Conservation (phyloP, 2,329 filamentous ascomycete species). For the Seiridium cupressi region DNA sequence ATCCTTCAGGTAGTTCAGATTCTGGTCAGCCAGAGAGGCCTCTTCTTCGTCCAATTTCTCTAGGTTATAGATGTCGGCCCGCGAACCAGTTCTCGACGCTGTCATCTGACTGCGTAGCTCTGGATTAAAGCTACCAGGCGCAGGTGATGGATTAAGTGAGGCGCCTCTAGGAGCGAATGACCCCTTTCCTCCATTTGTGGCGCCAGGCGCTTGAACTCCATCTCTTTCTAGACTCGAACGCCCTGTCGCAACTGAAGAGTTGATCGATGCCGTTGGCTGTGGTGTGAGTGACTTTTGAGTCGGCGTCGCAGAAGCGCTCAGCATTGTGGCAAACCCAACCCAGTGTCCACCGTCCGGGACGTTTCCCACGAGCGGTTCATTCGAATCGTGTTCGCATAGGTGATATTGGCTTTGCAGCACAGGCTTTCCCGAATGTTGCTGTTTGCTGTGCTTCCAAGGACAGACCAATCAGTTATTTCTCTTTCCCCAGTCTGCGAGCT, state of each 20-base stretch:
- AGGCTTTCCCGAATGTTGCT: neutral
- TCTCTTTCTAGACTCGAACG: slow-evolving; percentile 57
- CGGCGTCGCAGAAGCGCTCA: slow-evolving; percentile 53
- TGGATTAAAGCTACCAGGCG: slow-evolving; percentile 84
- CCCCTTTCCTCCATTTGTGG: slow-evolving; percentile 45
- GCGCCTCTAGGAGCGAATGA: slow-evolving; percentile 64
- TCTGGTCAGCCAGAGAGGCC: slow-evolving; percentile 61
- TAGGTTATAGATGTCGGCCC: slow-evolving; percentile 48
- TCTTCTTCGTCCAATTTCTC: slow-evolving; percentile 66
- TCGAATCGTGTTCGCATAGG: slow-evolving; percentile 13
- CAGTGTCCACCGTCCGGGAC: slow-evolving; percentile 27
- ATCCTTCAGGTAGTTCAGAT: slow-evolving; percentile 74
- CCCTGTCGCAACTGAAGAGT: slow-evolving; percentile 30
- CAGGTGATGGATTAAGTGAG: slow-evolving; percentile 63
- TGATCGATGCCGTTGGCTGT: slow-evolving; percentile 38
- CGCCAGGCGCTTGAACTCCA: slow-evolving; percentile 46
- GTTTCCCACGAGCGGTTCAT: slow-evolving; percentile 15
- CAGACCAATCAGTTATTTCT: no score
- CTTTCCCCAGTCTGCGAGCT: no score
- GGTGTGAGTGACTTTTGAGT: slow-evolving; percentile 50
- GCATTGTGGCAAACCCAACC: slow-evolving; percentile 39
- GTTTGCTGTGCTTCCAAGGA: no score
- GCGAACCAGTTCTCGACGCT: slow-evolving; percentile 61
- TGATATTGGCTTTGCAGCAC: neutral
- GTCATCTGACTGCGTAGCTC: slow-evolving; percentile 75